Evolutionary conservation across 345 rosid species (phyloP).

Genomic region (sweet orange (Citrus sinensis)): DVS_A1.0 CM039164.1:6422501-6423000

Average conservation of each 20-base stretch:
- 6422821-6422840: constrained; percentile 81
- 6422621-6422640: neutral
- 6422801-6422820: constrained; percentile 44
- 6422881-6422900: constrained; percentile 82
- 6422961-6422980: neutral
- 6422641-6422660: constrained; percentile 1
- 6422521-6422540: neutral
- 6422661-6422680: constrained; percentile 27
- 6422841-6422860: constrained; percentile 94
- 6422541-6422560: constrained; percentile 1
- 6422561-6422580: constrained; percentile 11
- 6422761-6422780: constrained; percentile 52
- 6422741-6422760: constrained; percentile 56
- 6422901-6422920: constrained; percentile 46
- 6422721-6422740: constrained; percentile 52
- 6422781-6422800: constrained; percentile 31
- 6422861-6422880: constrained; percentile 84
- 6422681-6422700: constrained; percentile 27
- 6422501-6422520: neutral
- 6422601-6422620: neutral
- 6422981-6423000: neutral
- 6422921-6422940: neutral
- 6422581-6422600: neutral
- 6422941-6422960: neutral
- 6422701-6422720: constrained; percentile 51